phyloP scores from a whole-genome alignment of 352 stramenopile species.

The Phytophthora ramorum region DNA sequence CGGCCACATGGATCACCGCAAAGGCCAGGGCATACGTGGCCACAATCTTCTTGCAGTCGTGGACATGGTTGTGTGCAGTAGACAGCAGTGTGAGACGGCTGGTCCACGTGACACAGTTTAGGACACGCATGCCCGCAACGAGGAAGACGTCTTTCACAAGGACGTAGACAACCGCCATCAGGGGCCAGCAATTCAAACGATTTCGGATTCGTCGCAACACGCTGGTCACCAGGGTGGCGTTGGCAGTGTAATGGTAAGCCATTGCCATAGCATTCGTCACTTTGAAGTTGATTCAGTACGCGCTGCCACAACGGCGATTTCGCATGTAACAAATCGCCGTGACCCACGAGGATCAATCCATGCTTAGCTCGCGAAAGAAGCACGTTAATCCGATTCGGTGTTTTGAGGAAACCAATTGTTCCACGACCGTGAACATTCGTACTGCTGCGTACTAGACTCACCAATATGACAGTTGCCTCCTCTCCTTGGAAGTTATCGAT shows the following conservation, averaged over 20 bases:
- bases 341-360: conserved; percentile 66
- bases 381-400: conserved; percentile 74
- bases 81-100: conserved; percentile 47
- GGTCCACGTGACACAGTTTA: conserved; percentile 68
- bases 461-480: conserved; percentile 73
- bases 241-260: conserved; percentile 53
- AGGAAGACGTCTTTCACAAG: conserved; percentile 59
- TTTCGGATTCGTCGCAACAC: conserved; percentile 19
- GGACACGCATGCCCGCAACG: conserved; percentile 57
- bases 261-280: conserved; percentile 46
- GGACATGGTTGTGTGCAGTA: conserved; percentile 69
- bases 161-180: conserved; percentile 74
- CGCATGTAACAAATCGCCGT: conserved; percentile 41
- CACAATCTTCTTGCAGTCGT: conserved; percentile 47
- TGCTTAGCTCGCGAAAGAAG: conserved; percentile 67
- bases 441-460: conserved; percentile 73
- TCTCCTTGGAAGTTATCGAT: conserved; percentile 86
- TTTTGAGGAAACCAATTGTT: conserved; percentile 82
- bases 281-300: conserved; percentile 66
- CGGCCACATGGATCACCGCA: conserved; percentile 68
- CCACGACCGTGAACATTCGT: conserved; percentile 29
- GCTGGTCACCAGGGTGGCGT: conserved; percentile 39
- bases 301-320: conserved; percentile 56
- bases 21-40: conserved; percentile 60
- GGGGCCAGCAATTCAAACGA: conserved; percentile 60